These are phyloP conservation scores for Zasmidium angulare DNA, from an alignment of 2,329 filamentous ascomycete species.

Conservation along the genomic window DNA sequence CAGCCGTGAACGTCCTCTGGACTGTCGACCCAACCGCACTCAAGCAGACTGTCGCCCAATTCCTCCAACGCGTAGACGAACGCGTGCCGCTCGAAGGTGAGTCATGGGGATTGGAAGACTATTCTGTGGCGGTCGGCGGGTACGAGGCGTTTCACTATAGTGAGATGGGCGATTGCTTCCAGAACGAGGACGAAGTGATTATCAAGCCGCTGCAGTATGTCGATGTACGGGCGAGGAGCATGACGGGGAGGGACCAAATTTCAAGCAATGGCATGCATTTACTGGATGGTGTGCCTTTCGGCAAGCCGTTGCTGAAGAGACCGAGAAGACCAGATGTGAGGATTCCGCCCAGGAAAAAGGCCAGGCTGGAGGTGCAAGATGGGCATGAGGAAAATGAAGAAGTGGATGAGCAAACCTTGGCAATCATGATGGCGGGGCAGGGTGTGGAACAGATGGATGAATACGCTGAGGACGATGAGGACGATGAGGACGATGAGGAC, in stretches of 20 bases:
- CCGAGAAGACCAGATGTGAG: conserved; percentile 41
- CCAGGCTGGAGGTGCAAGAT: conserved; percentile 38
- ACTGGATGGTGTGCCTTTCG: conserved; percentile 82
- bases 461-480: conserved; percentile 22
- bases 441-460: conserved; percentile 16
- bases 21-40: conserved; percentile 49
- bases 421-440: too few relatives aligned
- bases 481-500: conserved; percentile 17
- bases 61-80: conserved; percentile 77
- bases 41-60: conserved; percentile 64
- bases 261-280: conserved; percentile 74
- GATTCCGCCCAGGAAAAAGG: conserved; percentile 33
- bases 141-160: conserved; percentile 91
- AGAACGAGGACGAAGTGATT: conserved; percentile 79
- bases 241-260: conserved; percentile 81
- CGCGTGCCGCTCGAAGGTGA: conserved; percentile 76
- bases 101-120: conserved; percentile 87
- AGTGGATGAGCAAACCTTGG: conserved; percentile 16
- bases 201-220: conserved; percentile 75
- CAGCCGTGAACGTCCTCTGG: conserved; percentile 72
- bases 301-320: conserved; percentile 65
- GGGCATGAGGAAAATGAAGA: conserved; percentile 24
- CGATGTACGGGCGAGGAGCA: conserved; percentile 69
- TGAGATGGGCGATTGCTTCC: conserved; percentile 66
- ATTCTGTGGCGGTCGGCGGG: conserved; percentile 73